Conservation (phyloP, 2,329 filamentous ascomycete genomes). For the Sclerotinia trifoliorum region DNA sequence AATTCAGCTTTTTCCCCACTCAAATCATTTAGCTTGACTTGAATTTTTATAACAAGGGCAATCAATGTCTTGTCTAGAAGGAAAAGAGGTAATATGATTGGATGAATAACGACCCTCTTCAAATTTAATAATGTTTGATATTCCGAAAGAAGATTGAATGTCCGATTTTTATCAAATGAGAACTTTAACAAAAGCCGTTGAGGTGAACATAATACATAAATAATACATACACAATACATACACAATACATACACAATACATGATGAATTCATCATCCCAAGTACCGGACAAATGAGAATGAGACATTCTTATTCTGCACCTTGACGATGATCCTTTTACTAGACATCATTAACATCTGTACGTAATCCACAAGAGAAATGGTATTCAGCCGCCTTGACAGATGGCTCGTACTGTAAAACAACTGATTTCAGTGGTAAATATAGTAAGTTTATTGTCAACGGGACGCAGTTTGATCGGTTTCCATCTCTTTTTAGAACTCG, state of each 20-base stretch:
- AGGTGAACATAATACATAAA: background rate
- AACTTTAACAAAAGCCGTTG: background rate
- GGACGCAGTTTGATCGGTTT: background rate
- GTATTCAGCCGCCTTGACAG: background rate
- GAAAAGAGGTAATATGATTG: background rate
- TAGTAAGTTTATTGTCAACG: background rate
- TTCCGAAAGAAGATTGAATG: conserved; percentile 4
- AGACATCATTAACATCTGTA: background rate
- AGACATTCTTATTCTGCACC: background rate
- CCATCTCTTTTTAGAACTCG: conserved; percentile 6
- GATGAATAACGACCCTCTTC: background rate
- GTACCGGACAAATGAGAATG: conserved; percentile 10
- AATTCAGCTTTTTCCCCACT: conserved; percentile 5
- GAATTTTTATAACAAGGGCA: background rate
- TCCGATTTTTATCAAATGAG: background rate
- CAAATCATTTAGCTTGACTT: background rate
- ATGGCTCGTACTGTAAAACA: conserved; percentile 8
- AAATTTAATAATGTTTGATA: conserved; percentile 2
- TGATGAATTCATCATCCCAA: background rate
- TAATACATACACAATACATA: too few relatives aligned
- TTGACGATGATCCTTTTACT: background rate
- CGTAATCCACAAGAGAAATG: background rate
- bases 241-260: too few relatives aligned
- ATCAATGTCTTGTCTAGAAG: background rate
- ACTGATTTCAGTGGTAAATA: background rate